phyloP scores from a whole-genome alignment of 176 grass and related monocot genomes.

The Avena atlantica region DNA sequence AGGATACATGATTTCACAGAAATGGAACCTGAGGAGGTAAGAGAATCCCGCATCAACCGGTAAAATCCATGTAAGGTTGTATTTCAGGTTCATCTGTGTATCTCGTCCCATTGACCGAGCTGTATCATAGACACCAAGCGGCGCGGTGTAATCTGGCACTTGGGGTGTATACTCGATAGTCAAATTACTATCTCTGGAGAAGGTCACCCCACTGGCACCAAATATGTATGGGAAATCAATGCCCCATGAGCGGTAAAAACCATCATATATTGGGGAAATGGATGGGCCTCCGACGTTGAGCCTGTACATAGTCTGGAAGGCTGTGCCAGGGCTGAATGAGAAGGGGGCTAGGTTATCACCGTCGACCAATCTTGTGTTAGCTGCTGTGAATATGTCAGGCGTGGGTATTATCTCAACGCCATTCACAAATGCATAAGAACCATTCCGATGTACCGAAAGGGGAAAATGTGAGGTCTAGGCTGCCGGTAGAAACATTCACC shows the following conservation, averaged over 20 bases:
- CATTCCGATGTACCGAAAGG: conserved; percentile 38
- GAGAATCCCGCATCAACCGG: conserved; percentile 50
- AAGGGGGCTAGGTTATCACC: not conserved
- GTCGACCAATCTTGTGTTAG: not conserved
- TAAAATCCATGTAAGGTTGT: conserved; percentile 81
- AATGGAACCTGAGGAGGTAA: conserved; percentile 74
- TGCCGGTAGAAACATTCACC: conserved; percentile 43
- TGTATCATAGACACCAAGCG: conserved; percentile 55
- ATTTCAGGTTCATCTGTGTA: conserved; percentile 53
- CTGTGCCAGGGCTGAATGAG: not conserved
- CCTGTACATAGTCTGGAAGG: conserved; percentile 63
- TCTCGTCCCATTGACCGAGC: conserved; percentile 69
- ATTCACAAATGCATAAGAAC: conserved; percentile 69
- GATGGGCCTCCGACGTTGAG: conserved; percentile 63
- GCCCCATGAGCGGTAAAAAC: conserved; percentile 57
- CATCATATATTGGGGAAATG: conserved; percentile 35
- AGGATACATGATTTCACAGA: conserved; percentile 74
- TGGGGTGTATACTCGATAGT: conserved; percentile 24
- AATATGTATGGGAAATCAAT: conserved; percentile 48
- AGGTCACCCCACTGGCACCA: conserved; percentile 42
- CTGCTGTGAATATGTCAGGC: conserved; percentile 48
- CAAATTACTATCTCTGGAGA: conserved; percentile 46
- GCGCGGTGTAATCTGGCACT: conserved; percentile 58
- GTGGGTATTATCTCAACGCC: conserved; percentile 69
- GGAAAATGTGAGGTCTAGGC: conserved; percentile 51